Evolutionary conservation across 75 land plant genomes (phyloP).

Genomic region (Adiantum capillusveneris): DNA sequence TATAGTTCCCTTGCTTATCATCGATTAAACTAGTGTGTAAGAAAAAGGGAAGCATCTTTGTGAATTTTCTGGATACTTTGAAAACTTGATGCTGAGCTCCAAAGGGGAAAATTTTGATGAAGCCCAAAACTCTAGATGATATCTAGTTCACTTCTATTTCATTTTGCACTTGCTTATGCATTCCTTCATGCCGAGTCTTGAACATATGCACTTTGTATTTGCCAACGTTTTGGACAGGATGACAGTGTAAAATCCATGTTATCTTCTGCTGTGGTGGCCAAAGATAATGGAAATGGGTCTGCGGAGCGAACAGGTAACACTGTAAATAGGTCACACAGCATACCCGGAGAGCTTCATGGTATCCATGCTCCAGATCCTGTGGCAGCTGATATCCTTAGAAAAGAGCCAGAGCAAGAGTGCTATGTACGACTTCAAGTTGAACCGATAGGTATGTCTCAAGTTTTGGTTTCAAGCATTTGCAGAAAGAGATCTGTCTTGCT

Average conservation of each 20-base stretch:
- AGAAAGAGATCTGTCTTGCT: too few relatives aligned
- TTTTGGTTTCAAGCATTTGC: not conserved
- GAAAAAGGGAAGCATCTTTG: too few relatives aligned
- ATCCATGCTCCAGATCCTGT: conserved; percentile 86
- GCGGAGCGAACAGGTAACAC: conserved; percentile 7
- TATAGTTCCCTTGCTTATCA: too few relatives aligned
- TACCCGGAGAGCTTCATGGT: conserved; percentile 88
- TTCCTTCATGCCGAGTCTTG: too few relatives aligned
- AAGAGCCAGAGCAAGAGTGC: conserved; percentile 95
- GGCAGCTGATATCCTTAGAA: conserved; percentile 94
- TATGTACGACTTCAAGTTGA: conserved; percentile 59
- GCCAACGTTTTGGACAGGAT: not conserved
- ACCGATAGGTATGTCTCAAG: conserved; percentile 50
- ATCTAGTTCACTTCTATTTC: too few relatives aligned
- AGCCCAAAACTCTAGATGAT: too few relatives aligned
- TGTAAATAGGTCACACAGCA: conserved; percentile 73
- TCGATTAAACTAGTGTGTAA: too few relatives aligned
- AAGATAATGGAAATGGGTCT: not conserved
- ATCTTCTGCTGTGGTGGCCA: not conserved
- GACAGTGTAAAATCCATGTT: not conserved
- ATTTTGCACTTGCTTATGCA: too few relatives aligned
- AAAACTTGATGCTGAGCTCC: too few relatives aligned
- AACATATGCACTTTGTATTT: not conserved
- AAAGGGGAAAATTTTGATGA: too few relatives aligned
- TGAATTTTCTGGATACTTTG: too few relatives aligned